Percentiles rank a stretch among this genome's conserved stretches.
Conservation (phyloP, 2,329 filamentous ascomycete species). For the Niveomyces coronatus region DNA sequence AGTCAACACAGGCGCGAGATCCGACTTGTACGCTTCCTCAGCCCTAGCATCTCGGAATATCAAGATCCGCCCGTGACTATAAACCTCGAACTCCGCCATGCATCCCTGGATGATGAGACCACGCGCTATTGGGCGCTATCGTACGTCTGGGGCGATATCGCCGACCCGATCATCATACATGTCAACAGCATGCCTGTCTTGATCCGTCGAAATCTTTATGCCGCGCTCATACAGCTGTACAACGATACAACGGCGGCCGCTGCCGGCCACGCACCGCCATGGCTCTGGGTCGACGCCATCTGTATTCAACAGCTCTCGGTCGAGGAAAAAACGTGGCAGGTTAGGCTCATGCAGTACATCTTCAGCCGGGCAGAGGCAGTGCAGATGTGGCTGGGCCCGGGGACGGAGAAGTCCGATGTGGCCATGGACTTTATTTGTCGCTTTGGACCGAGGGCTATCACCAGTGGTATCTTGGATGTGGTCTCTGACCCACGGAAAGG, state of each 20-base stretch:
- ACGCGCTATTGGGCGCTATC: slow-evolving; percentile 13
- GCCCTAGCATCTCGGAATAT: background rate
- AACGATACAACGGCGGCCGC: background rate
- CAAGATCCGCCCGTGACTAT: background rate
- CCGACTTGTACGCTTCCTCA: slow-evolving; percentile 12
- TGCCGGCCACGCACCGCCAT: slow-evolving; percentile 5
- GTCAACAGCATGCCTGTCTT: slow-evolving; percentile 6
- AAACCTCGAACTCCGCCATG: slow-evolving; percentile 11
- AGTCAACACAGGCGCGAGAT: slow-evolving; percentile 9
- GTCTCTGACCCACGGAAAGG: background rate
- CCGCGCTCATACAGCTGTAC: slow-evolving; percentile 11
- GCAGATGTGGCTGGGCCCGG: slow-evolving; percentile 14
- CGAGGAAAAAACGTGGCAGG: slow-evolving; percentile 14
- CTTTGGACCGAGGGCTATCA: slow-evolving; percentile 7
- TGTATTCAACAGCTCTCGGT: slow-evolving; percentile 14
- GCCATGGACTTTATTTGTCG: slow-evolving; percentile 10
- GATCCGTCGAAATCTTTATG: slow-evolving; percentile 9
- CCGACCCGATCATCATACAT: background rate
- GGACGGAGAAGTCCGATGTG: slow-evolving; percentile 2
- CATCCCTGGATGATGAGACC: slow-evolving; percentile 1
- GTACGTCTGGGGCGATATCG: slow-evolving; percentile 14
- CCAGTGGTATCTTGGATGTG: slow-evolving; percentile 8
- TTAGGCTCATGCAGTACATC: slow-evolving; percentile 13
- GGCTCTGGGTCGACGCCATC: slow-evolving; percentile 16
- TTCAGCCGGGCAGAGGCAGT: slow-evolving; percentile 12